phyloP scores from a whole-genome alignment of 1,139 yeast species.

The Eremothecium coryli region DNA sequence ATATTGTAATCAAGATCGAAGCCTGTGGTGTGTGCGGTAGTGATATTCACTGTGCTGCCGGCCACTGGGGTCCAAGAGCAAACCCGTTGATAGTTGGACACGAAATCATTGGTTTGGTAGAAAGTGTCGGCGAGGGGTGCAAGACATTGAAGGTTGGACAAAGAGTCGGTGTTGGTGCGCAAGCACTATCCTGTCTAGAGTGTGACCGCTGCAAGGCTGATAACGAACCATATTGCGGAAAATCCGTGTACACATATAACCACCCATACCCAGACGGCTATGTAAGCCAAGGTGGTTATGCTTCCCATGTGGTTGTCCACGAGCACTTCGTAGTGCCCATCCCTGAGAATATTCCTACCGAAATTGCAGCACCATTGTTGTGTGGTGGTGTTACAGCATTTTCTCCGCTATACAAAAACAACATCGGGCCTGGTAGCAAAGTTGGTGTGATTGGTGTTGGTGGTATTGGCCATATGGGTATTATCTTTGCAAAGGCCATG shows the following conservation, averaged over 20 bases:
- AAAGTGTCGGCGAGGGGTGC: slow-evolving; percentile 35
- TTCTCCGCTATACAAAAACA: slow-evolving; percentile 41
- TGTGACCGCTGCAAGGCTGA: slow-evolving; percentile 37
- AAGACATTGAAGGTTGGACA: slow-evolving; percentile 36
- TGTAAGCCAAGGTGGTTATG: slow-evolving; percentile 44
- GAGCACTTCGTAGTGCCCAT: slow-evolving; percentile 40
- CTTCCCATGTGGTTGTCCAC: slow-evolving; percentile 41
- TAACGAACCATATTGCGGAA: slow-evolving; percentile 41
- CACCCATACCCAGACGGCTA: slow-evolving; percentile 37
- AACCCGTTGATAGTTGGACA: slow-evolving; percentile 40
- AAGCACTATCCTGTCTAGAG: slow-evolving; percentile 35
- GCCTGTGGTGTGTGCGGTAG: slow-evolving; percentile 52
- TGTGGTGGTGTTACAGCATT: slow-evolving; percentile 48
- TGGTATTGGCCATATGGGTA: slow-evolving; percentile 53
- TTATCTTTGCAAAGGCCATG: slow-evolving; percentile 46
- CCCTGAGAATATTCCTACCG: slow-evolving; percentile 36
- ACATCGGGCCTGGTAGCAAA: slow-evolving; percentile 35
- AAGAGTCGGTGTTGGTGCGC: slow-evolving; percentile 47
- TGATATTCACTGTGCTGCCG: slow-evolving; percentile 37
- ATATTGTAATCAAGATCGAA: slow-evolving; percentile 34
- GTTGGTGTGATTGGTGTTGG: slow-evolving; percentile 54
- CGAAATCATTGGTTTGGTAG: slow-evolving; percentile 41
- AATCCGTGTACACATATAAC: slow-evolving; percentile 36
- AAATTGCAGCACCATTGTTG: slow-evolving; percentile 40
- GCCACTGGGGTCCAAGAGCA: slow-evolving; percentile 34